phyloP scores from a whole-genome alignment of 768 basidiomycete species.

The Russula sp. region DNA sequence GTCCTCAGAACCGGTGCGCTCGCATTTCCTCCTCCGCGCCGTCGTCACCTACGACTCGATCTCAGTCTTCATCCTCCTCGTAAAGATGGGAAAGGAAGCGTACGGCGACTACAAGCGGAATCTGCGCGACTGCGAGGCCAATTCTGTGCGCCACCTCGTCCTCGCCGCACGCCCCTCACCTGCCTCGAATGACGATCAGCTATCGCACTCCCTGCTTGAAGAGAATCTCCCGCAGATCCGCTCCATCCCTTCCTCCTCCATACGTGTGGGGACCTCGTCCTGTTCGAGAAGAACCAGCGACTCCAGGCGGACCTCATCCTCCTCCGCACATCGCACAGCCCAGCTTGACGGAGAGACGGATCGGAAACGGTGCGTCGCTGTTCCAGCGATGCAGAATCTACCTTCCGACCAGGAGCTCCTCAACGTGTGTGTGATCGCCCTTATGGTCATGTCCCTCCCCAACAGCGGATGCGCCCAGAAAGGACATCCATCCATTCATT shows the following conservation, averaged over 20 bases:
- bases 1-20: constrained; percentile 86
- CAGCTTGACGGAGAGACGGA: constrained; percentile 99
- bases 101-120: constrained; percentile 97
- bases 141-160: constrained; percentile 84
- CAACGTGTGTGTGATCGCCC: constrained; percentile 28
- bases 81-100: constrained; percentile 98
- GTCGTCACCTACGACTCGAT: neutral
- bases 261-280: constrained; percentile 89
- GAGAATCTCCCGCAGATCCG: constrained; percentile 34
- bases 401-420: constrained; percentile 48
- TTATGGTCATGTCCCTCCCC: constrained; percentile 5
- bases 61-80: constrained; percentile 78
- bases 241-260: constrained; percentile 77
- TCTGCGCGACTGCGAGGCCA: constrained; percentile 87
- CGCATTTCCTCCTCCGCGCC: neutral
- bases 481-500: constrained; percentile 93
- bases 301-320: constrained; percentile 93
- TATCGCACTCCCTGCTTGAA: constrained; percentile 22
- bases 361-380: constrained; percentile 93
- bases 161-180: constrained; percentile 47
- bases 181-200: constrained; percentile 22
- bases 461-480: constrained; percentile 86
- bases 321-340: constrained; percentile 88
- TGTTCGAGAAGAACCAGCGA: constrained; percentile 93
- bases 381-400: constrained; percentile 74